Conservation (phyloP, 2,329 filamentous ascomycete species). For the Aureobasidium sp. region DNA sequence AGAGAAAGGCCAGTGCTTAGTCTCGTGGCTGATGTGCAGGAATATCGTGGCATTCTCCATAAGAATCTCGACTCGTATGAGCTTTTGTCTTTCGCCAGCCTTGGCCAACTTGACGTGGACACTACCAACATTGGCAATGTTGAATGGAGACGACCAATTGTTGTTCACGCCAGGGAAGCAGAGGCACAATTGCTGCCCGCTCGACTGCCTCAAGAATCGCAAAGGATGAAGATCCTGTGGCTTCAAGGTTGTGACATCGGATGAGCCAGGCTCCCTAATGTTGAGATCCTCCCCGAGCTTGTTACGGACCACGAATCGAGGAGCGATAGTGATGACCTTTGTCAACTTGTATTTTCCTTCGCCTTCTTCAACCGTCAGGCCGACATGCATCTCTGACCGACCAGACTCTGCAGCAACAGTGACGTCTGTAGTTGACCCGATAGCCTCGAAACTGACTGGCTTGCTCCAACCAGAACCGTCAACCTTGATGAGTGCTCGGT, state of each 20-base stretch:
- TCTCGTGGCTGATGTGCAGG: constrained; percentile 81
- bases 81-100: constrained; percentile 77
- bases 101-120: constrained; percentile 92
- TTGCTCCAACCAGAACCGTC: constrained; percentile 94
- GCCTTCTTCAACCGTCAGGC: constrained; percentile 80
- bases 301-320: constrained; percentile 90
- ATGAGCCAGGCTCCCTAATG: constrained; percentile 85
- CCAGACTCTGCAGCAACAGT: constrained; percentile 66
- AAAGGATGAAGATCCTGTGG: constrained; percentile 75
- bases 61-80: constrained; percentile 81
- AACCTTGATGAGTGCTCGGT: constrained; percentile 79
- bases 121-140: constrained; percentile 89
- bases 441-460: constrained; percentile 94
- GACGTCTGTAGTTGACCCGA: constrained; percentile 86
- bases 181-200: constrained; percentile 81
- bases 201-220: constrained; percentile 78
- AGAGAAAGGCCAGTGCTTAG: constrained; percentile 94
- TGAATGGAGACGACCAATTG: constrained; percentile 96
- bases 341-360: constrained; percentile 97
- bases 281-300: constrained; percentile 82
- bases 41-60: constrained; percentile 94
- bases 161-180: constrained; percentile 94
- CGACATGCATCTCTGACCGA: constrained; percentile 79
- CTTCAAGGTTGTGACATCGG: constrained; percentile 71
- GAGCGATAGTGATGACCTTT: constrained; percentile 87